Conservation (phyloP, 2,329 filamentous ascomycete species). For the Saccharata proteae region DNA sequence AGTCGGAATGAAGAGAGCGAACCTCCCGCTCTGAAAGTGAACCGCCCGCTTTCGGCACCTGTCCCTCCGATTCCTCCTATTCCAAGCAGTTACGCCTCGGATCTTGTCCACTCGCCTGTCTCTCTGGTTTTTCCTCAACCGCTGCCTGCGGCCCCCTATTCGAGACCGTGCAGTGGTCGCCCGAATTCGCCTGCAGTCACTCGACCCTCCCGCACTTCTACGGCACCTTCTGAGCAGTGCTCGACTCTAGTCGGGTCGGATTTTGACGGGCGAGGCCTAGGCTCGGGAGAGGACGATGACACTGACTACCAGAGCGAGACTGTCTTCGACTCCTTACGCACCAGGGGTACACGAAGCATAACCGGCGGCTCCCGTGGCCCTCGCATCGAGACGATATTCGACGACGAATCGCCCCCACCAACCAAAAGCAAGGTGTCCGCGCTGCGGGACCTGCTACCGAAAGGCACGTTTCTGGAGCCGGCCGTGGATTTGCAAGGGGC, state of each 20-base stretch:
- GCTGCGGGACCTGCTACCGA: conserved; percentile 37
- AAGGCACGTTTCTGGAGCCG: conserved; percentile 30
- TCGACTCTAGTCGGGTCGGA: conserved; percentile 62
- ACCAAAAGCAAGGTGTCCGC: conserved; percentile 30
- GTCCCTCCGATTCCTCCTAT: too few relatives aligned
- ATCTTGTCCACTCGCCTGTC: too few relatives aligned
- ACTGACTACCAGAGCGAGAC: conserved; percentile 70
- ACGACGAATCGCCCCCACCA: conserved; percentile 58
- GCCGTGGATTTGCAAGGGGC: conserved; percentile 21
- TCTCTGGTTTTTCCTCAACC: too few relatives aligned
- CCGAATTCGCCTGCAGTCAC: conserved; percentile 10
- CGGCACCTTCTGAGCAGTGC: conserved; percentile 45
- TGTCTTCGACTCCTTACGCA: conserved; percentile 64
- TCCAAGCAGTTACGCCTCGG: too few relatives aligned
- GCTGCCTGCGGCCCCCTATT: too few relatives aligned
- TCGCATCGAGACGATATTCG: conserved; percentile 65
- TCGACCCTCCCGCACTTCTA: conserved; percentile 32
- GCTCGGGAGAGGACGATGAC: conserved; percentile 63
- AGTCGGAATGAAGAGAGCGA: too few relatives aligned
- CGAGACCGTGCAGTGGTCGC: conserved; percentile 5
- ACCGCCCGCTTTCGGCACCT: too few relatives aligned
- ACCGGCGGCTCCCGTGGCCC: conserved; percentile 59
- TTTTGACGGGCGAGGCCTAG: conserved; percentile 50
- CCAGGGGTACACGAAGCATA: conserved; percentile 53
- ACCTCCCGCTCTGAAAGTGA: too few relatives aligned